phyloP scores from a whole-genome alignment of 805 yeast genomes.

The Candida corydali region DNA sequence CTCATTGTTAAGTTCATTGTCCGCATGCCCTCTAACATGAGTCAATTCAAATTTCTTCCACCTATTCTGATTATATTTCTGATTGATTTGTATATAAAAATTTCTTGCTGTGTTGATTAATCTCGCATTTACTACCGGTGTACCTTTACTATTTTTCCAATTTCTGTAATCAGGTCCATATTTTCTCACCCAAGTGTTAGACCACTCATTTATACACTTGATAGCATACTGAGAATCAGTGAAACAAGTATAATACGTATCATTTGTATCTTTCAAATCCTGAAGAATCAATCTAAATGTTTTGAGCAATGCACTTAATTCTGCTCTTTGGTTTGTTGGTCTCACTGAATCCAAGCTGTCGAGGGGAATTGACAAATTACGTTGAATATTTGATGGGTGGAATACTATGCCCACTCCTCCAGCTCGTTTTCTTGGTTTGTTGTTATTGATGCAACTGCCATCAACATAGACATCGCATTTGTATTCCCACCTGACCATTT shows the following conservation, averaged over 20 bases:
- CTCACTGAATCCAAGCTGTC: background rate
- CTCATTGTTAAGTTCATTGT: background rate
- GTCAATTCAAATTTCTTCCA: background rate
- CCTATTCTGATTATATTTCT: background rate
- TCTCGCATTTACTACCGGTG: background rate
- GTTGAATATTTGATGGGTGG: background rate
- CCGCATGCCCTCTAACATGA: slow-evolving; percentile 2
- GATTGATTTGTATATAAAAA: background rate
- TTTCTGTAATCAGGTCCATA: background rate
- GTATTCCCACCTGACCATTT: background rate
- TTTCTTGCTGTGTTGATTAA: background rate
- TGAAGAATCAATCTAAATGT: background rate
- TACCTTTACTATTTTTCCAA: background rate
- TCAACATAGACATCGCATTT: background rate
- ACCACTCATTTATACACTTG: background rate
- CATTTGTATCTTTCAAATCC: background rate
- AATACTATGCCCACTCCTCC: background rate
- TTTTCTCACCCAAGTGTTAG: background rate
- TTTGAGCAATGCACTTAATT: background rate
- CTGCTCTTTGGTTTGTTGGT: background rate
- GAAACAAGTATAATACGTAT: background rate
- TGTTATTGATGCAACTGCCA: background rate
- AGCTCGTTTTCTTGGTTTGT: background rate
- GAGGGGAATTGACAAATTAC: background rate
- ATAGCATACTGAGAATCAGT: background rate